Base-by-base conservation (phyloP, 441 rosid genomes). In the Pelargonium citronellum region DNA sequence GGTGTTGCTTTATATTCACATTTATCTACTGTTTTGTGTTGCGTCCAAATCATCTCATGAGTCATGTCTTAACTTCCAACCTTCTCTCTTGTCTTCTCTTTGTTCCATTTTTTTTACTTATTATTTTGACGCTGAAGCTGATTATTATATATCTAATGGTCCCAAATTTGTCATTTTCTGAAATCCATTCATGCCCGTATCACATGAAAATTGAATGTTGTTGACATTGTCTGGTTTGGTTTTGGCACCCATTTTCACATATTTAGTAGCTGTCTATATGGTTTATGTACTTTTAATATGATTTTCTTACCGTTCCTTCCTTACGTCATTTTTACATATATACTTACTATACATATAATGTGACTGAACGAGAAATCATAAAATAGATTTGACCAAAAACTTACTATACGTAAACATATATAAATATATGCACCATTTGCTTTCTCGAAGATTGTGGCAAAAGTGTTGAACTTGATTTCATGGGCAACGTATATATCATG, bases 141-240 rank as follows among this genome's bases (percentile, higher is more conserved):
- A 24, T 24, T 24, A 24, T 24, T 24, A 8, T 51, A 16, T 3
- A 70, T 44, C 1, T 60, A 7, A 24, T 71, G 78, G 78, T 68
- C 81, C 78, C 78, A 12, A 68, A 55, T 43, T 43, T 43, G 47
- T 43, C 47, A 7, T 10, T 43, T 43, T 43, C 47, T 43, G 12
- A 43, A 8, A 43, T 43, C 8, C 1, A 43, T 43, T 43, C 47
- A 43, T 43, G 12, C 2, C 12, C 47, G 47, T 43, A 43, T 7
- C 47, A 43, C 11, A 43, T 43, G 47, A 43, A 43, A 43, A 43
- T 9, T 43, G 47, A 43, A 43, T 43, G 47, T 43, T 7, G 47
- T 43, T 43, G 47, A 43, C 2, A 43, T 43, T 43, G 47, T 43
- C 47, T 43, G 47, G 47, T 43, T 43, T 43, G 47, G 47, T 43